Evolutionary conservation across 345 rosid genomes (phyloP).

Genomic region (thale cress (Arabidopsis thaliana)): DNA sequence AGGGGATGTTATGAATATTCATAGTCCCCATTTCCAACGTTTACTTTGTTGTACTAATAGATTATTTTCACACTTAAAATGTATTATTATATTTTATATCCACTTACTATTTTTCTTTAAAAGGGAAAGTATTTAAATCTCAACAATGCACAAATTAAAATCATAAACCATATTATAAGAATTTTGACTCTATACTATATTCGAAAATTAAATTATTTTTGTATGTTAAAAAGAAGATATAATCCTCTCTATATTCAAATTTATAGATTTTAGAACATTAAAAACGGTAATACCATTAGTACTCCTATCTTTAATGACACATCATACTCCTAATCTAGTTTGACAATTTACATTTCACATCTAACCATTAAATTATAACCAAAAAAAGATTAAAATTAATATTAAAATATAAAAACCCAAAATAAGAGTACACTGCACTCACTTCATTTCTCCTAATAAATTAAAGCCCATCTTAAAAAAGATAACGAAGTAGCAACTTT

Average conservation of each 20-base stretch:
- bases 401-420: constrained; percentile 20
- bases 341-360: constrained; percentile 34
- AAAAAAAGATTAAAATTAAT: not conserved
- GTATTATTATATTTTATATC: not conserved
- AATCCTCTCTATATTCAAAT: too few species aligned
- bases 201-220: not conserved
- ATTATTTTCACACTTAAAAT: not conserved
- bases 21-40: constrained; percentile 28
- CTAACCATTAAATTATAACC: constrained; percentile 27
- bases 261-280: constrained; percentile 9
- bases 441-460: constrained; percentile 43
- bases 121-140: constrained; percentile 1
- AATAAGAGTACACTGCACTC: constrained; percentile 45
- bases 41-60: constrained; percentile 3
- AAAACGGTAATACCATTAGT: constrained; percentile 1
- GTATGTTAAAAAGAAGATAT: not conserved
- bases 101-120: not conserved
- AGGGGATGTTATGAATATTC: constrained; percentile 41
- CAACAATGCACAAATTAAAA: not conserved
- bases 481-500: constrained; percentile 48
- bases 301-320: constrained; percentile 22
- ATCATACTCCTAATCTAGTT: constrained; percentile 34
- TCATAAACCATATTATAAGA: not conserved
- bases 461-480: constrained; percentile 44
- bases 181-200: not conserved